A percentile compares a stretch with the other conserved stretches of the same genome.
Evolutionary conservation across 805 yeast genomes (phyloP).

Genomic region (Yarrowia alimentaria): DNA sequence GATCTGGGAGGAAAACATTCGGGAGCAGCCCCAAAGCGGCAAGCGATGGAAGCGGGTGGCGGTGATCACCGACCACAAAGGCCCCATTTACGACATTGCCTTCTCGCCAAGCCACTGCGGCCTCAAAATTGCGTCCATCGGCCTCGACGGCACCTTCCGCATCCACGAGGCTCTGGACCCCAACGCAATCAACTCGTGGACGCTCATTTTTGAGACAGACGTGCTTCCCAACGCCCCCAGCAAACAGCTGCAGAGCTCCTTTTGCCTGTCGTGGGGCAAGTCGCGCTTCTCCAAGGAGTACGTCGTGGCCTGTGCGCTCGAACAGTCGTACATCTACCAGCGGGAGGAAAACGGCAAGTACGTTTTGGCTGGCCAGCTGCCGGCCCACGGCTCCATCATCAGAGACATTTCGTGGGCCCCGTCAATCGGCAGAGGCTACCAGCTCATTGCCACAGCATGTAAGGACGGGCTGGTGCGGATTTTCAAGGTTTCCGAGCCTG

Average conservation of each 20-base stretch:
- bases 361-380: conserved; percentile 54
- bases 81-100: conserved; percentile 84
- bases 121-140: conserved; percentile 77
- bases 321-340: conserved; percentile 78
- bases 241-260: conserved; percentile 77
- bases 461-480: conserved; percentile 91
- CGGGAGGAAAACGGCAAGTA: conserved; percentile 49
- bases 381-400: conserved; percentile 83
- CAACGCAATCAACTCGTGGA: conserved; percentile 81
- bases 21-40: conserved; percentile 73
- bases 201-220: conserved; percentile 66
- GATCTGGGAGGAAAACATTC: conserved; percentile 86
- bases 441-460: conserved; percentile 90
- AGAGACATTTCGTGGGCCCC: conserved; percentile 96
- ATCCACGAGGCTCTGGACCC: conserved; percentile 89
- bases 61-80: conserved; percentile 79
- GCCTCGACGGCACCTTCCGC: conserved; percentile 81
- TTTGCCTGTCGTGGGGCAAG: conserved; percentile 87
- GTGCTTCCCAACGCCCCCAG: conserved; percentile 66
- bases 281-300: conserved; percentile 79
- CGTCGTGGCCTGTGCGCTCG: conserved; percentile 78
- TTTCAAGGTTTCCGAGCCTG: conserved; percentile 53
- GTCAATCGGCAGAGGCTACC: conserved; percentile 85
- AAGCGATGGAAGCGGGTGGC: conserved; percentile 76
- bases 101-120: conserved; percentile 88